These are phyloP conservation scores for Penicillium concentricum DNA, from an alignment of 2,329 filamentous ascomycete species.

Conservation along the genomic window DNA sequence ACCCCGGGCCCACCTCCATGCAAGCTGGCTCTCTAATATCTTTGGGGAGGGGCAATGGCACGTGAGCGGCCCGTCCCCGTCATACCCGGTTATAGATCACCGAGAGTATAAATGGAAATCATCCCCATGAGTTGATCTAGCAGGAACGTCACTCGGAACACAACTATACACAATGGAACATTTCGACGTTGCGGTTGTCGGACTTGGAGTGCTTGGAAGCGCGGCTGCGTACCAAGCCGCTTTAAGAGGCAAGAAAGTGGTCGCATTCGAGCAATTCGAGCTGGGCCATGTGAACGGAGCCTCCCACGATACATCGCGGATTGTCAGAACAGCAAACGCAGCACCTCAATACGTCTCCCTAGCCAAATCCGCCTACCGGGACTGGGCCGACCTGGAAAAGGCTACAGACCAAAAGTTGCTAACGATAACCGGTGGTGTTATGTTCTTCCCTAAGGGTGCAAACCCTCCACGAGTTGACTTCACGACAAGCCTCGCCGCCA, in stretches of 20 bases:
- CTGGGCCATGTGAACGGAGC: conserved; percentile 29
- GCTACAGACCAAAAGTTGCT: conserved; percentile 21
- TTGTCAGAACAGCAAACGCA: conserved; percentile 29
- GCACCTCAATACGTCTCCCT: conserved; percentile 35
- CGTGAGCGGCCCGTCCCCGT: conserved; percentile 4
- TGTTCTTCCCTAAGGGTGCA: conserved; percentile 21
- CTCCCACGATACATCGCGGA: conserved; percentile 32
- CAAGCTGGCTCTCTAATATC: not conserved
- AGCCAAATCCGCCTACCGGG: conserved; percentile 42
- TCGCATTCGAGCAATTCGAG: conserved; percentile 32
- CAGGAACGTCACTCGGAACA: not conserved
- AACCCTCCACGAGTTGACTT: conserved; percentile 15
- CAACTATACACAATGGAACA: conserved; percentile 15
- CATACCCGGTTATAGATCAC: not conserved
- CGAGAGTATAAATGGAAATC: not conserved
- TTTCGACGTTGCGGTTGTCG: conserved; percentile 29
- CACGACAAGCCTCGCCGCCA: conserved; percentile 17
- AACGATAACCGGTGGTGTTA: conserved; percentile 27
- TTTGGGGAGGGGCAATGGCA: not conserved
- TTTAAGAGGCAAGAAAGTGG: conserved; percentile 26
- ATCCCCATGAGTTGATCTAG: not conserved
- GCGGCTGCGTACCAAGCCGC: conserved; percentile 29
- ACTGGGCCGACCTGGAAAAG: conserved; percentile 30
- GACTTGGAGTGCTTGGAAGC: conserved; percentile 29
- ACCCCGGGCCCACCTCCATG: not conserved